Evolutionary conservation across 2,329 filamentous ascomycete genomes (phyloP).

Genomic region (Cercospora sp.): DNA sequence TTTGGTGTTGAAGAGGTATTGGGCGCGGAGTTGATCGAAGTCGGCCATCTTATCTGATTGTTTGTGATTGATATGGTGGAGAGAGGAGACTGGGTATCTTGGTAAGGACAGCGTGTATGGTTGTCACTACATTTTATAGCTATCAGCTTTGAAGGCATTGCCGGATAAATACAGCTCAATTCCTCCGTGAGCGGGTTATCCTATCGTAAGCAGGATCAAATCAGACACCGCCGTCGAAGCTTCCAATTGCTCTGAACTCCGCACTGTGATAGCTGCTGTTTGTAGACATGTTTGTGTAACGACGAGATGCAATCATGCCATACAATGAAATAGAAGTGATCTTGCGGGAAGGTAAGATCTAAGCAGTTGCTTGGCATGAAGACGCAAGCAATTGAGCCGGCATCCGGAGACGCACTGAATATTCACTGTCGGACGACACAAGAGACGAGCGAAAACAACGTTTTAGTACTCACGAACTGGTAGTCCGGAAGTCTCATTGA

Average conservation of each 20-base stretch:
- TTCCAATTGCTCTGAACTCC: background rate
- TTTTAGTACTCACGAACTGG: background rate
- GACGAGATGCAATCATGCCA: background rate
- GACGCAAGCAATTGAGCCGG: background rate
- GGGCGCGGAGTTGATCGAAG: conserved; percentile 29
- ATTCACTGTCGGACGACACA: background rate
- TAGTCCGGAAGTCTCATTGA: background rate
- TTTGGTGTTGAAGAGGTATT: conserved; percentile 43
- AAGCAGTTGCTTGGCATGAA: background rate
- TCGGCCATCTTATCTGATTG: conserved; percentile 27
- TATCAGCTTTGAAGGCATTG: background rate
- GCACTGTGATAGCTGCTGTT: background rate
- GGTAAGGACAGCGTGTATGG: background rate
- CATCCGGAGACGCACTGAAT: background rate
- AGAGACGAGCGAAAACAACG: background rate
- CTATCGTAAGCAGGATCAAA: background rate
- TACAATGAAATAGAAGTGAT: background rate
- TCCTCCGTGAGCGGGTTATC: background rate
- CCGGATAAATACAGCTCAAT: background rate
- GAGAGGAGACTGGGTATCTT: background rate
- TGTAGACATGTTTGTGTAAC: background rate
- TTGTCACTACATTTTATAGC: background rate
- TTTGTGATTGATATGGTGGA: no score
- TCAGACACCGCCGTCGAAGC: background rate
- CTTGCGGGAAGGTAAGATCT: background rate